Conservation (phyloP, 345 rosid genomes). For the Mangifera indica region DNA sequence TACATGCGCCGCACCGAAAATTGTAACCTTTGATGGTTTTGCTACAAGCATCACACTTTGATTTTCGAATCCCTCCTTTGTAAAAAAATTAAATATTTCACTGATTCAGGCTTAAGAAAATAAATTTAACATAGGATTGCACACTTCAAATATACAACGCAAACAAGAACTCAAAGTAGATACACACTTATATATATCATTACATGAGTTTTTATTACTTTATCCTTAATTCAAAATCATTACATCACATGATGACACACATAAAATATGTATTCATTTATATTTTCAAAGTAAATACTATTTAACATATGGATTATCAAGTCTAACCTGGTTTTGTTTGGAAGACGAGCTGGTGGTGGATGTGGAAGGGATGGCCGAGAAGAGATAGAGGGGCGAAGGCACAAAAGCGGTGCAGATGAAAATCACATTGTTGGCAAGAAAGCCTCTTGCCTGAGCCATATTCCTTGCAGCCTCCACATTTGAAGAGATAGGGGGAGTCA, state of each 20-base stretch:
- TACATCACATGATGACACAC: no score
- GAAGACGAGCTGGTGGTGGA: slow-evolving; percentile 60
- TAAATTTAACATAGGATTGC: no score
- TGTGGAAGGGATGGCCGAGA: slow-evolving; percentile 64
- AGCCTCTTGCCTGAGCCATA: slow-evolving; percentile 71
- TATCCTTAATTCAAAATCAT: no score
- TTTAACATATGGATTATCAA: no score
- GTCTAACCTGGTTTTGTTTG: slow-evolving; percentile 56
- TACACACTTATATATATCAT: no score
- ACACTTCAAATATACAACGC: no score
- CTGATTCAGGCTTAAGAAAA: no score
- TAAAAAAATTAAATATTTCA: slow-evolving; percentile 21
- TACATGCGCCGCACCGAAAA: slow-evolving; percentile 68
- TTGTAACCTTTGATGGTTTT: slow-evolving; percentile 61
- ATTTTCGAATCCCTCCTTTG: slow-evolving; percentile 66
- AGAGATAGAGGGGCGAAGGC: slow-evolving; percentile 57
- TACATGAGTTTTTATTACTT: no score
- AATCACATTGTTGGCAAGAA: slow-evolving; percentile 66
- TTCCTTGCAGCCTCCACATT: slow-evolving; percentile 76
- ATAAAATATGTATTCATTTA: no score
- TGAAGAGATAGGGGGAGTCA: slow-evolving; percentile 53
- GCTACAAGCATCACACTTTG: slow-evolving; percentile 71
- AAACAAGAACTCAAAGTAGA: no score
- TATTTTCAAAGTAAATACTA: no score
- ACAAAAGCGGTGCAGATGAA: slow-evolving; percentile 83